Conservation (phyloP, 495 filamentous ascomycete genomes). For the Penicillium angulare region DNA sequence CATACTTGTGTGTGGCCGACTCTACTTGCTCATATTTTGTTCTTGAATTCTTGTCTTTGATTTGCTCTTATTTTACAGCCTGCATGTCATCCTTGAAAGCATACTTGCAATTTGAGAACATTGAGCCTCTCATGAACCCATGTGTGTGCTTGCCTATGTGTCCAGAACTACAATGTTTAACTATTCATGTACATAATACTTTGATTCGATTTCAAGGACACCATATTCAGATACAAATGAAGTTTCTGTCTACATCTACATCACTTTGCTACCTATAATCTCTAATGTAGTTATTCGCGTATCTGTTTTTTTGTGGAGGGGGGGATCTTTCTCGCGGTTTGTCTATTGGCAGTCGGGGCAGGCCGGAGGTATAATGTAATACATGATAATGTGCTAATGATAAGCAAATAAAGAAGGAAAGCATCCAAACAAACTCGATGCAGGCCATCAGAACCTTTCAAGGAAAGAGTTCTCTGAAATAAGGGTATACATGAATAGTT, state of each 20-base stretch:
- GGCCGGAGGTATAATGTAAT: not conserved
- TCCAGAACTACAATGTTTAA: too few relatives aligned
- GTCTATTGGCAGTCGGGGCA: not conserved
- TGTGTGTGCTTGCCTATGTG: too few relatives aligned
- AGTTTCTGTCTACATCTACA: too few relatives aligned
- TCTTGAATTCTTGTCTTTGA: not conserved
- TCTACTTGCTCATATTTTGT: too few relatives aligned
- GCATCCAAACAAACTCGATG: not conserved
- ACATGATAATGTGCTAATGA: conserved; percentile 6
- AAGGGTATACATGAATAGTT: not conserved
- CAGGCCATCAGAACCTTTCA: not conserved
- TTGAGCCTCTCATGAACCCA: too few relatives aligned
- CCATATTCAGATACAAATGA: too few relatives aligned
- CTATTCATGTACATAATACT: not conserved
- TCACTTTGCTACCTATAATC: too few relatives aligned
- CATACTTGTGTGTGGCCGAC: not conserved
- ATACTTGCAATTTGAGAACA: too few relatives aligned
- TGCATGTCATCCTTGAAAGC: not conserved
- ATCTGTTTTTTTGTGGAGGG: too few relatives aligned
- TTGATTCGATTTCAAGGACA: too few relatives aligned
- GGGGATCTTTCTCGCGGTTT: too few relatives aligned
- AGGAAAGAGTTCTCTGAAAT: not conserved
- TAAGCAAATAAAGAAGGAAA: conserved; percentile 4
- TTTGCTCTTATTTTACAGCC: not conserved
- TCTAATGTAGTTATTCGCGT: too few relatives aligned